Conservation (phyloP, 805 yeast genomes). For the Saturnispora galanensis region DNA sequence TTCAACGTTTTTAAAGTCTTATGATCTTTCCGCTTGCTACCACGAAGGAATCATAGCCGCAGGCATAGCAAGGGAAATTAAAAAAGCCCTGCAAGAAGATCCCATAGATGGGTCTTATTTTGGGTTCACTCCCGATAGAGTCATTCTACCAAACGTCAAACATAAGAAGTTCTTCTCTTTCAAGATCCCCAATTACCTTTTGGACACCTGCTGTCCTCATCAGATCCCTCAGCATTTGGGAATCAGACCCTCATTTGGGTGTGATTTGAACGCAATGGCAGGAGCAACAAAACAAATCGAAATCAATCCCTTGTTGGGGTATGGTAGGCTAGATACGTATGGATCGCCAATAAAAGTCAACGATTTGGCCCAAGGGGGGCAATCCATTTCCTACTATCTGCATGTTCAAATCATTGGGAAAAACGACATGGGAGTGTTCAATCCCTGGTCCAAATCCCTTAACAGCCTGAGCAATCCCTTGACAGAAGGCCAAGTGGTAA, state of each 20-base stretch:
- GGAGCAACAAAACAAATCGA: conserved; percentile 20
- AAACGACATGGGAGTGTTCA: conserved; percentile 9
- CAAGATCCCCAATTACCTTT: conserved; percentile 40
- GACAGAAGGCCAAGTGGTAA: conserved; percentile 19
- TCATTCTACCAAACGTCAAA: conserved; percentile 35
- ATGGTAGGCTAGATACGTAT: conserved; percentile 37
- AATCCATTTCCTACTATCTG: conserved; percentile 40
- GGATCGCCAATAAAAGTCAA: conserved; percentile 46
- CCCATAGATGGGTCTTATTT: conserved; percentile 19
- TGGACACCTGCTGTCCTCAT: conserved; percentile 44
- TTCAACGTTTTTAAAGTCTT: conserved; percentile 36
- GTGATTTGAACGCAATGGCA: conserved; percentile 20
- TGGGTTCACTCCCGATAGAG: conserved; percentile 37
- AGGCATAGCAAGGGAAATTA: conserved; percentile 3
- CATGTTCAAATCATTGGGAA: conserved; percentile 48
- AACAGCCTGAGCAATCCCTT: conserved; percentile 6
- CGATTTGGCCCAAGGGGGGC: conserved; percentile 34
- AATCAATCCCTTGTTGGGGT: conserved; percentile 36
- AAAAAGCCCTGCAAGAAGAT: conserved; percentile 9
- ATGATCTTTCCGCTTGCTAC: conserved; percentile 44
- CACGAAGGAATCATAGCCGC: conserved; percentile 27
- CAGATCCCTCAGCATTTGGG: conserved; percentile 26
- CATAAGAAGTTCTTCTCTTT: conserved; percentile 51
- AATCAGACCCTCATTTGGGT: conserved; percentile 35
- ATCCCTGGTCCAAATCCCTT: background rate